Evolutionary conservation across 768 basidiomycete species (phyloP).

Genomic region (Rubroboletus pulcherrimus): DNA sequence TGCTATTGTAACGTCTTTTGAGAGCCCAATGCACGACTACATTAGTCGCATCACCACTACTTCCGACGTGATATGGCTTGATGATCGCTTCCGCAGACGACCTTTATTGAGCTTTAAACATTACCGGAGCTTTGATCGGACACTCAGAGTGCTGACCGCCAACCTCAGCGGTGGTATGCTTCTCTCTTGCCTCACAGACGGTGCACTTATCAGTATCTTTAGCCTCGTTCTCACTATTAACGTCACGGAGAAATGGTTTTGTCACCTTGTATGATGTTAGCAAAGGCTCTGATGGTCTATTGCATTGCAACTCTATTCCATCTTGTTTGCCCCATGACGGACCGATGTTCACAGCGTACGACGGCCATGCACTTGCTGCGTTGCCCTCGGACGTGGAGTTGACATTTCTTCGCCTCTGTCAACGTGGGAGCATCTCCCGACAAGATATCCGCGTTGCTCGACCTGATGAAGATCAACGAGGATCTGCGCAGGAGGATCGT

Average conservation of each 20-base stretch:
- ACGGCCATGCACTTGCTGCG: conserved; percentile 32
- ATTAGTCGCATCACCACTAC: conserved; percentile 59
- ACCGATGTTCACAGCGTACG: conserved; percentile 24
- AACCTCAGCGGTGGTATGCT: conserved; percentile 32
- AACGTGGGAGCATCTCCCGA: conserved; percentile 44
- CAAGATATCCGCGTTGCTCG: conserved; percentile 34
- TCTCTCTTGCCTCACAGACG: background rate
- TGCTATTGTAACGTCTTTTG: conserved; percentile 53
- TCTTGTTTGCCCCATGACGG: conserved; percentile 33
- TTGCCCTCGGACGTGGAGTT: conserved; percentile 30
- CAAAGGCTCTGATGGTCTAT: conserved; percentile 33
- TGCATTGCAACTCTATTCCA: conserved; percentile 45
- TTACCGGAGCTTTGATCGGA: conserved; percentile 55
- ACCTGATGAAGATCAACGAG: conserved; percentile 12
- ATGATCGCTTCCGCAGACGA: conserved; percentile 51
- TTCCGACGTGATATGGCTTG: conserved; percentile 64
- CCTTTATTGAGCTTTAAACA: conserved; percentile 65
- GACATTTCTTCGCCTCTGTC: conserved; percentile 45
- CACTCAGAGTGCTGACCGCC: conserved; percentile 44
- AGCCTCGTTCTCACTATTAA: conserved; percentile 55
- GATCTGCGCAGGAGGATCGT: background rate
- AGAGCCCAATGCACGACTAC: conserved; percentile 39
- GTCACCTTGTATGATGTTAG: conserved; percentile 65
- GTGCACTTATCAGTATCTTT: conserved; percentile 1
- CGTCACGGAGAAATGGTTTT: conserved; percentile 55